These are phyloP conservation scores for Saccharomycopsis fibuligera DNA, from an alignment of 805 yeast genomes.

Conservation along the genomic window DNA sequence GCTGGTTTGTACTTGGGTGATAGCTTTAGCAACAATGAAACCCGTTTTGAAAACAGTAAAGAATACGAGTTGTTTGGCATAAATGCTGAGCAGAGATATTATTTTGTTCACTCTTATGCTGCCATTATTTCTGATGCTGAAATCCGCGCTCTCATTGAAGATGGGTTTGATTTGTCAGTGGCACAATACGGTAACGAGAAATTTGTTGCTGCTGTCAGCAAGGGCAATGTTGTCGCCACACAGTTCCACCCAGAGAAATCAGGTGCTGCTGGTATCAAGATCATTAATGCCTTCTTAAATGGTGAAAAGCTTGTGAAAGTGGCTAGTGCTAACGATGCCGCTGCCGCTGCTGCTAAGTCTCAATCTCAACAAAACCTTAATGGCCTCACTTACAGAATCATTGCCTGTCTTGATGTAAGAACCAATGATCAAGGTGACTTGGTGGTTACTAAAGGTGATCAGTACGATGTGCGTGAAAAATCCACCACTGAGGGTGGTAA, in stretches of 20 bases:
- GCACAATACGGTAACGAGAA: slow-evolving; percentile 63
- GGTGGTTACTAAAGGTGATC: slow-evolving; percentile 98
- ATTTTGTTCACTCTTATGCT: slow-evolving; percentile 94
- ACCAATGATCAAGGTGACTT: slow-evolving; percentile 90
- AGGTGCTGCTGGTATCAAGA: slow-evolving; percentile 79
- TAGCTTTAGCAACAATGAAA: slow-evolving; percentile 6
- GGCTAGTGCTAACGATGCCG: slow-evolving; percentile 21
- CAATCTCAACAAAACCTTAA: slow-evolving; percentile 24
- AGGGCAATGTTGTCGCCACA: slow-evolving; percentile 82
- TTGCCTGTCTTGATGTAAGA: slow-evolving; percentile 97
- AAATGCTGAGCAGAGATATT: slow-evolving; percentile 64
- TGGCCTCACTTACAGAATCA: slow-evolving; percentile 84
- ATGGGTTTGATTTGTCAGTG: slow-evolving; percentile 44
- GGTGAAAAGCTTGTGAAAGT: slow-evolving; percentile 25
- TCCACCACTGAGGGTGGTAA: slow-evolving; percentile 35
- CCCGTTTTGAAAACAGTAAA: slow-evolving; percentile 11
- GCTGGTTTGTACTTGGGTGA: slow-evolving; percentile 25
- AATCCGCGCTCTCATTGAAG: slow-evolving; percentile 28
- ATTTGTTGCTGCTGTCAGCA: slow-evolving; percentile 76
- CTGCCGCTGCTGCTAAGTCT: slow-evolving; percentile 27
- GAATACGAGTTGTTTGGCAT: slow-evolving; percentile 47
- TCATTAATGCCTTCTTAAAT: slow-evolving; percentile 66
- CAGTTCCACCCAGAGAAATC: slow-evolving; percentile 99
- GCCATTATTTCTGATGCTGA: slow-evolving; percentile 46
- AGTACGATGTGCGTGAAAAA: slow-evolving; percentile 91